A percentile compares a stretch with the other conserved stretches of the same genome.
Conservation (phyloP, 2,329 filamentous ascomycete genomes). For the Coniosporium tulheliwenetii region DNA sequence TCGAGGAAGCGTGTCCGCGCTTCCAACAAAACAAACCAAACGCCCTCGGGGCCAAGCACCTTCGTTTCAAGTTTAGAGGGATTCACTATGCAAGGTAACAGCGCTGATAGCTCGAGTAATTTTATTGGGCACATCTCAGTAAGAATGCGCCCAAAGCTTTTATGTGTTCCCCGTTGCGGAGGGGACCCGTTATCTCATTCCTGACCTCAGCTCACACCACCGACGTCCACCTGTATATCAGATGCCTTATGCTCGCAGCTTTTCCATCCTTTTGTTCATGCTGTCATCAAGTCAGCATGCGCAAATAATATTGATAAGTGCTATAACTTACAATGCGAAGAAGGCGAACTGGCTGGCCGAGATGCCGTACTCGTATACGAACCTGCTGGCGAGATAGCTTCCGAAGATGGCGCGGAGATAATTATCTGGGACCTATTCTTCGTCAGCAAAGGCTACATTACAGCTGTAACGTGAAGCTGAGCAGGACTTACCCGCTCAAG, state of each 20-base stretch:
- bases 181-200: neutral
- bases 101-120: neutral
- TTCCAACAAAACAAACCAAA: neutral
- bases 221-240: neutral
- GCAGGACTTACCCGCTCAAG: constrained; percentile 49
- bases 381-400: constrained; percentile 84
- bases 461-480: neutral
- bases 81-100: neutral
- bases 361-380: constrained; percentile 91
- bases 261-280: constrained; percentile 33
- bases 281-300: constrained; percentile 6
- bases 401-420: constrained; percentile 94
- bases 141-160: neutral
- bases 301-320: neutral
- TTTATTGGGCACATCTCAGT: neutral
- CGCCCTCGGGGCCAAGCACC: neutral
- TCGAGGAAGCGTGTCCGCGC: neutral
- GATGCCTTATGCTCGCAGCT: constrained; percentile 4
- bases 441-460: too few relatives aligned
- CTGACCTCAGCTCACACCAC: neutral
- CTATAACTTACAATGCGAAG: constrained; percentile 75
- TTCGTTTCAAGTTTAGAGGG: neutral
- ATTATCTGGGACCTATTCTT: constrained; percentile 57
- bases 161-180: neutral
- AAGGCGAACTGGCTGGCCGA: constrained; percentile 93